Base-by-base conservation (phyloP, 768 basidiomycete genomes). In the Cyclocybe aegerita region DNA sequence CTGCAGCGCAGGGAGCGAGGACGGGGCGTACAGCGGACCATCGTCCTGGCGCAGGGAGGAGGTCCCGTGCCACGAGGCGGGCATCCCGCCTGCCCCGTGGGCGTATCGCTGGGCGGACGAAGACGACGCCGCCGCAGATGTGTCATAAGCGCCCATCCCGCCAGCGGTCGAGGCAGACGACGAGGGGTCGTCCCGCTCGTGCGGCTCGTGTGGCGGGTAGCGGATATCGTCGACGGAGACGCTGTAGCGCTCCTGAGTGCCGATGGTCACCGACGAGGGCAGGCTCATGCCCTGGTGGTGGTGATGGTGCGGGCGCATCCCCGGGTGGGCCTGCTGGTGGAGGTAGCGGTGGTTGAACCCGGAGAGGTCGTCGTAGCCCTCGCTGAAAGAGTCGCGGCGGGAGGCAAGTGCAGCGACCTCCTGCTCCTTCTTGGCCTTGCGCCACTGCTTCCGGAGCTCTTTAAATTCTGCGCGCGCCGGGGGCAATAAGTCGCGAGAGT, bases 401-500 rank as follows among this genome's bases (percentile, higher is more conserved):
- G 70, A 54, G 11, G 65, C 61, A 51, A 61, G 52, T 16, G 61
- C 59, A 30, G 63, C 59, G 9, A 60, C 60, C 53, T 70, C 74
- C 12, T 72, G 64, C 62, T 93, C 91, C 69, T 95, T 93, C 75
- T 95, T 97, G 58, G 85, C 81, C 73, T 92, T 92, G 37, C 94
- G 85, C 94, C 96, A 97, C 60, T 89, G 88, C 68, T 95, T 98
- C 49, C 96, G 86, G 60, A 98, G 83, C 64, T 98, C 96, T 64
- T 96, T 98, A 79, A 98, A 99, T 75, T 98, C 96, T 98, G 71
- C 40, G 56, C 23, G 23, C 3, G 23, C 4, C 23, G 23, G 23
- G 23, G 23, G 23, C 23, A 23, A 23, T 23, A 23, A 23, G 23
- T 23, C 23, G 23, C 30, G 9, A 38, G 17, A 14, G 16, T 10